phyloP scores from a whole-genome alignment of 495 filamentous ascomycete species.

The Coniosporium apollinis region DNA sequence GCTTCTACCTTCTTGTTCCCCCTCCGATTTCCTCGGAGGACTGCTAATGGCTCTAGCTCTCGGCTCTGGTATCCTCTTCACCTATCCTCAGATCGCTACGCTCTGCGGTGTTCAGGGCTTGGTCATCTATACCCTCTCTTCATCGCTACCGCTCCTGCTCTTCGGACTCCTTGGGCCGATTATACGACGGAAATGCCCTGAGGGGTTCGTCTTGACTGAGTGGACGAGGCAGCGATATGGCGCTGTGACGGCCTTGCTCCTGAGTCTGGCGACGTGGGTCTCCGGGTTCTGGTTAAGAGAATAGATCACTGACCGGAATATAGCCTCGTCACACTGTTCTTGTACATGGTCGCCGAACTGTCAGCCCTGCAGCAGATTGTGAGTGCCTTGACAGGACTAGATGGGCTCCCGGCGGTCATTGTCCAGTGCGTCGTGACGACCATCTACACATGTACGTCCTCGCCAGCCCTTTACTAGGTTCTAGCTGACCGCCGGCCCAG shows the following conservation, averaged over 20 bases:
- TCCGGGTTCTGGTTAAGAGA: background rate
- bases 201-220: constrained; percentile 65
- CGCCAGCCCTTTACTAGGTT: background rate
- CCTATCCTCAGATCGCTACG: constrained; percentile 66
- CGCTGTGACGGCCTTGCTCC: constrained; percentile 40
- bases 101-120: constrained; percentile 59
- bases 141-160: constrained; percentile 45
- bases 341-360: constrained; percentile 70
- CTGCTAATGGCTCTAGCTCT: constrained; percentile 38
- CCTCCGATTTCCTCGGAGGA: constrained; percentile 16
- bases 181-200: constrained; percentile 53
- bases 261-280: constrained; percentile 45
- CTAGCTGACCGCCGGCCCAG: too few species aligned
- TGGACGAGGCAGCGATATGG: constrained; percentile 65
- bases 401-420: constrained; percentile 56
- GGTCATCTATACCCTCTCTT: constrained; percentile 51
- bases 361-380: constrained; percentile 60
- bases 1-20: constrained; percentile 17
- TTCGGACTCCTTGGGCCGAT: constrained; percentile 56
- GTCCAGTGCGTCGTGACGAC: constrained; percentile 56
- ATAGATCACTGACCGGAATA: background rate
- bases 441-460: constrained; percentile 52
- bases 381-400: constrained; percentile 48
- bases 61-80: constrained; percentile 61
- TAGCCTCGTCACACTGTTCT: constrained; percentile 52